Conservation (phyloP, 179 eudicot genomes). For the Camellia oleifera region DNA sequence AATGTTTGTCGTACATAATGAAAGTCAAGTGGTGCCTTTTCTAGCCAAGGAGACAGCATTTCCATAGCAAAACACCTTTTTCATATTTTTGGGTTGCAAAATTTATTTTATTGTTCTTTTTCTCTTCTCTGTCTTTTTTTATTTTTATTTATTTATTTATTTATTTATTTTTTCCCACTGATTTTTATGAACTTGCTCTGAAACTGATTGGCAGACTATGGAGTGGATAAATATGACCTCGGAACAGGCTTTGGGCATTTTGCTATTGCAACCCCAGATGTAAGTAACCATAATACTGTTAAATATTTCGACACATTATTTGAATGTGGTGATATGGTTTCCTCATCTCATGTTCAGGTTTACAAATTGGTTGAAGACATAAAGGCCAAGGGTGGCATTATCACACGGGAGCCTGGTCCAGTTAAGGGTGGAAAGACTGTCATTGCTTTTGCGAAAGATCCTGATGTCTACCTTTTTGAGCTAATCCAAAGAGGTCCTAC, state of each 20-base stretch:
- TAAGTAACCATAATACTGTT: constrained; percentile 35
- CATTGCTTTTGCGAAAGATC: constrained; percentile 90
- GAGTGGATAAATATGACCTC: constrained; percentile 86
- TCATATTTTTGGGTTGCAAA: background rate
- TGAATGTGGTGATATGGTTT: background rate
- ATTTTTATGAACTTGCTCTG: background rate
- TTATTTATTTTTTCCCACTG: background rate
- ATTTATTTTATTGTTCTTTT: background rate
- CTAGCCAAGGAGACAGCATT: background rate
- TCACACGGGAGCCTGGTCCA: constrained; percentile 91
- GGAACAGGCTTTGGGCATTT: constrained; percentile 98
- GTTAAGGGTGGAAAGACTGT: constrained; percentile 81
- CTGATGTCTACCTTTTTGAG: constrained; percentile 88
- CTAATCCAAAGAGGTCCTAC: constrained; percentile 68
- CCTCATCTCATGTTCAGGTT: constrained; percentile 36
- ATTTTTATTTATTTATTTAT: too few relatives aligned
- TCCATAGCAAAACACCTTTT: background rate
- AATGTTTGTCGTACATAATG: background rate
- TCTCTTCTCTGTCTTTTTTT: background rate
- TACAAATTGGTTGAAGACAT: constrained; percentile 75
- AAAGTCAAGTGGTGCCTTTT: background rate
- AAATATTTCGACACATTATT: background rate
- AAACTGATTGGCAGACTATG: constrained; percentile 58
- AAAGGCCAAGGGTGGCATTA: constrained; percentile 69
- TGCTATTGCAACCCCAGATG: constrained; percentile 87